phyloP scores from a whole-genome alignment of 805 yeast genomes.

The Jamesozyma rosinii region DNA sequence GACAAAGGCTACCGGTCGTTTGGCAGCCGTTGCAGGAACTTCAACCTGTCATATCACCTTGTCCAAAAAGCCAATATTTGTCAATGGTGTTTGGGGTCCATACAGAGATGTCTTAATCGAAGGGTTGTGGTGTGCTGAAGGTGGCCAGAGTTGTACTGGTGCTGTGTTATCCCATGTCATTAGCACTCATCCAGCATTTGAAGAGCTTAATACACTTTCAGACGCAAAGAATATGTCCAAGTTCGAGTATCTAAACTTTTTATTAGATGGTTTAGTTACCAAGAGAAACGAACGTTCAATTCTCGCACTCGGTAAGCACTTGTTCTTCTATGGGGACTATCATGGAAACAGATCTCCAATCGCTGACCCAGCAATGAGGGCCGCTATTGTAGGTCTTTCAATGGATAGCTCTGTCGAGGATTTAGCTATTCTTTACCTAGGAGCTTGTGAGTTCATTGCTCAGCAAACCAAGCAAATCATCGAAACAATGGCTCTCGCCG shows the following conservation, averaged over 20 bases:
- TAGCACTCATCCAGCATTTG: constrained; percentile 79
- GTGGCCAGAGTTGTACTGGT: constrained; percentile 98
- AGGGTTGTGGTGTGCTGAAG: constrained; percentile 91
- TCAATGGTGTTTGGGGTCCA: constrained; percentile 98
- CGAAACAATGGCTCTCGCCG: constrained; percentile 70
- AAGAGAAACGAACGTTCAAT: constrained; percentile 58
- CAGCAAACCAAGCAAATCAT: constrained; percentile 95
- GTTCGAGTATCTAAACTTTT: constrained; percentile 74
- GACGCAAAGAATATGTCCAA: constrained; percentile 61
- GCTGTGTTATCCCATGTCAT: constrained; percentile 83
- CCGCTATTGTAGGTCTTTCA: constrained; percentile 82
- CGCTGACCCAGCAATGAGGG: constrained; percentile 90
- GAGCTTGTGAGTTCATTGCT: constrained; percentile 94
- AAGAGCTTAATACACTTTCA: constrained; percentile 58
- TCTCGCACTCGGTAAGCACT: constrained; percentile 69
- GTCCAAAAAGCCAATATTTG: constrained; percentile 77
- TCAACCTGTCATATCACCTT: constrained; percentile 92
- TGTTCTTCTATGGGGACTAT: constrained; percentile 90
- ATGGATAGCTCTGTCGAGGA: constrained; percentile 84
- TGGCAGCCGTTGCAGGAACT: constrained; percentile 98
- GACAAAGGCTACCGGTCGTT: constrained; percentile 63
- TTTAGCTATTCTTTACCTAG: constrained; percentile 77
- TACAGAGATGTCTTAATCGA: constrained; percentile 88
- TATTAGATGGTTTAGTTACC: constrained; percentile 55
- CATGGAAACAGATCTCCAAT: constrained; percentile 97